Percentiles rank a stretch among this genome's conserved stretches.
Conservation (phyloP, 495 filamentous ascomycete species). For the Penicillium egyptiacum region DNA sequence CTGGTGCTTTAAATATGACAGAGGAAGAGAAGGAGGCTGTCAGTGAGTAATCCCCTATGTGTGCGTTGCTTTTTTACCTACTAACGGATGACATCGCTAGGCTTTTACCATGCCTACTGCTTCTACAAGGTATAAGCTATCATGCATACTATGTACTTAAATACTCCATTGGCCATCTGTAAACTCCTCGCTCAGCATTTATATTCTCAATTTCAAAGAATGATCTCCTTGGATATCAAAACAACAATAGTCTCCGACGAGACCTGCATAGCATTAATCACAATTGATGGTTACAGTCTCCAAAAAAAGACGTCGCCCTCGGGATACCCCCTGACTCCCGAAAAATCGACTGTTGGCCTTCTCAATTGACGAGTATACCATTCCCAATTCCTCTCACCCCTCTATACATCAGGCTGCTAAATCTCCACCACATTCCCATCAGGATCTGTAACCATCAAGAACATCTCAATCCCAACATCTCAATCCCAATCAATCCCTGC, state of each 20-base stretch:
- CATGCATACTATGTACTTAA: neutral
- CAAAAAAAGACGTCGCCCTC: neutral
- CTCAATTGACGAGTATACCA: neutral
- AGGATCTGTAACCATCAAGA: conserved; percentile 27
- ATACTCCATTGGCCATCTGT: neutral
- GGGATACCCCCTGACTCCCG: neutral
- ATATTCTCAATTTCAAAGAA: neutral
- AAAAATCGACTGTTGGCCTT: neutral
- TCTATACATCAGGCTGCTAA: conserved; percentile 13
- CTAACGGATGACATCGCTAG: conserved; percentile 28
- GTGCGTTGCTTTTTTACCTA: neutral
- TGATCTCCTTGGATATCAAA: neutral
- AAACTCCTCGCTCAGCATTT: neutral
- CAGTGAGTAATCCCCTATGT: conserved; percentile 44
- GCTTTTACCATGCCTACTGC: conserved; percentile 88
- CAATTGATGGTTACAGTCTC: neutral
- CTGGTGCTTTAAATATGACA: conserved; percentile 66
- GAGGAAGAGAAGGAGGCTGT: conserved; percentile 87
- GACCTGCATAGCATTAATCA: neutral
- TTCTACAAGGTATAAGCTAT: conserved; percentile 78
- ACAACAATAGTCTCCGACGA: neutral
- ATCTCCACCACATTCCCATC: conserved; percentile 36
- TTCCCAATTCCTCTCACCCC: conserved; percentile 1
- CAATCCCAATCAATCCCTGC: conserved; percentile 17
- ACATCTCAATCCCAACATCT: too few species aligned